Base-by-base conservation (phyloP, 1,284 basidiomycete species). In the Cryptococcus wingfieldii region DNA sequence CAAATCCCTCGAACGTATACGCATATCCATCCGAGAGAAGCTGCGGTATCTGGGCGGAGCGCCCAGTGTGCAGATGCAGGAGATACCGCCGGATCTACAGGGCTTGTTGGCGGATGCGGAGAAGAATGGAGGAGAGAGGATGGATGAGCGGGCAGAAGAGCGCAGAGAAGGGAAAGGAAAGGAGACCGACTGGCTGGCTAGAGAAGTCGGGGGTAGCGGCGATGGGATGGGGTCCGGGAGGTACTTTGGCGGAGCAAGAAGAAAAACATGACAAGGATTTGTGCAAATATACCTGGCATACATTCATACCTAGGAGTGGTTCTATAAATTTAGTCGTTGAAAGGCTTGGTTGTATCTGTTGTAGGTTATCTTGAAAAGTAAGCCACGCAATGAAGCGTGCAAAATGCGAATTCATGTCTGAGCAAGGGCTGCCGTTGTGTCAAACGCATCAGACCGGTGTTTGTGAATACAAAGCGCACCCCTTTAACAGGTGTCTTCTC, bases 21-120 rank as follows among this genome's bases (percentile, higher is more conserved):
- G 89, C 18, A 82, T 89, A 50, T 85, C 82, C 58, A 88, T 95
- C 46, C 83, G 89, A n/a, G 92, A 89, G 69, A 93, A 96, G 74
- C 79, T 98, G 48, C 81, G 96, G 18, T 98, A 95, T 74, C 79
- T 98, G 23, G 89, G 95, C 65, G 93, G 93, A 27, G 95, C 96
- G 44, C 95, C 95, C 1, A 94, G 90, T 71, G 91, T 98, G 9
- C 87, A 87, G 66, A 90, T 98, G 90, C 88, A 93, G 69, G 91
- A 97, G 76, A 89, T 98, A 47, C 95, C 96, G 6, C 95, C 94
- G 0, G 89, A 95, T 67, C 78, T 98, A 19, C 86, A 86, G 56
- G 87, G 87, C 3, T 84, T 89, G 66, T 78, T 95, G 48, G 84
- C 83, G 13, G 84, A 86, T 54, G 91, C 96, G 72, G 86, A 89